A percentile compares a stretch with the other conserved stretches of the same genome.
phyloP scores from a whole-genome alignment of 2,329 filamentous ascomycete genomes.

The Aspergillus awamori region DNA sequence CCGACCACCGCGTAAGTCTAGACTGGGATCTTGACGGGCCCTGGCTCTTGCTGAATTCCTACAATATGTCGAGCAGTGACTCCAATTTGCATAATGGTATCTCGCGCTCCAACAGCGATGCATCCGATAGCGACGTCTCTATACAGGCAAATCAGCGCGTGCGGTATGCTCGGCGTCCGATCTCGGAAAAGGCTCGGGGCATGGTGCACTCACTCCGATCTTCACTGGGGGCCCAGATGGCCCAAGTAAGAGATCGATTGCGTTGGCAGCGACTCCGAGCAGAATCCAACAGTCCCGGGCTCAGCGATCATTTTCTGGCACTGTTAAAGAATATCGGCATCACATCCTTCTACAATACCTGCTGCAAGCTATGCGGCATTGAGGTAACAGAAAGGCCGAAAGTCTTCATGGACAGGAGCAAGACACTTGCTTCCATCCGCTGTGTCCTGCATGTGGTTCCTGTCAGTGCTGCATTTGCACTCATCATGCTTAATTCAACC shows the following conservation, averaged over 20 bases:
- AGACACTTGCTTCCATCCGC: neutral
- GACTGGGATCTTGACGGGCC: neutral
- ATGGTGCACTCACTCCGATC: neutral
- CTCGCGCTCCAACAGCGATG: neutral
- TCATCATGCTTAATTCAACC: neutral
- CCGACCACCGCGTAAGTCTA: neutral
- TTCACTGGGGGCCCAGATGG: neutral
- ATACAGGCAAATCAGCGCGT: neutral
- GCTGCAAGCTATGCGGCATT: neutral
- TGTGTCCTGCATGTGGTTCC: neutral
- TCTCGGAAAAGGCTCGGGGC: neutral
- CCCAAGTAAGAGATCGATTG: neutral
- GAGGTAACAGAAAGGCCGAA: neutral
- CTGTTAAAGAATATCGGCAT: neutral
- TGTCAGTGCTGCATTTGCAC: neutral
- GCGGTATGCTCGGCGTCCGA: neutral
- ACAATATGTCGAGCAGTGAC: neutral
- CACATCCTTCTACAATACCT: neutral
- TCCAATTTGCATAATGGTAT: neutral
- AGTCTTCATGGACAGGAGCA: neutral
- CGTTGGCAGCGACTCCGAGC: neutral
- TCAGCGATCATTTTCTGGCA: neutral
- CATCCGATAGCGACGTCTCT: neutral
- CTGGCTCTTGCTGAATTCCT: neutral
- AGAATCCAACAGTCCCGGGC: neutral